Evolutionary conservation across 2,329 filamentous ascomycete species (phyloP), one percentile per base, ranked within the genome.

Genomic region (Nigrospora oryzae): DNA sequence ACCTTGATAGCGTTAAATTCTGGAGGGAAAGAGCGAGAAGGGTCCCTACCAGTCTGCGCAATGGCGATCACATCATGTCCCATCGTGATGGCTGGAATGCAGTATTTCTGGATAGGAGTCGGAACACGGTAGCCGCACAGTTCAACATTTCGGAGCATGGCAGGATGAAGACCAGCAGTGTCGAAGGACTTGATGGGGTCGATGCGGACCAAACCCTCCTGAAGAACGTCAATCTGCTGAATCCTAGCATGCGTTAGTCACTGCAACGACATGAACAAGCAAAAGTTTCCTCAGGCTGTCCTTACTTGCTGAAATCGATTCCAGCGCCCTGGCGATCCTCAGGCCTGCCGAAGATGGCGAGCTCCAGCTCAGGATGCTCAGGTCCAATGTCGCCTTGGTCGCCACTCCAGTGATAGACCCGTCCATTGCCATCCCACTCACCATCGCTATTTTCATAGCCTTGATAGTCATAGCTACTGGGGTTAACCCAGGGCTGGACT

Each of bases 321-420:
- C 86, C 86, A 2, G 56, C 43, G 61, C 67, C 52, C 42, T 59
- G 60, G 28, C 76, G 68, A 38, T 76, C 70, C 6, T 68, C 65
- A 0, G 76, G 72, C 45, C 68, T 62, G 5, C 81, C 81, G 47
- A 94, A 98, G 7, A 98, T 78, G 54, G 84, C 70, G 8, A 74
- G 54, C 68, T 97, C 91, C 0, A 98, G 77, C 40, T 80, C 76
- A 0, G 75, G 69, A 43, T 83, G 76, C 41, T 70, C 71, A 0
- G 89, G 89, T 7, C 84, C 91, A 44, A 98, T 71, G 36, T 97
- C 91, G 2, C 91, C 93, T 53, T 76, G 86, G 3, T 95, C 88
- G 11, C 89, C 89, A 15, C 81, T 74, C 85, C 86, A 97, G 57
- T 90, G 79, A 55, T 97, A 97, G 37, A 85, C 72, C 0, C 60